phyloP scores from a whole-genome alignment of 106 monocot species.

The Dendrobium chrysotoxum region DNA sequence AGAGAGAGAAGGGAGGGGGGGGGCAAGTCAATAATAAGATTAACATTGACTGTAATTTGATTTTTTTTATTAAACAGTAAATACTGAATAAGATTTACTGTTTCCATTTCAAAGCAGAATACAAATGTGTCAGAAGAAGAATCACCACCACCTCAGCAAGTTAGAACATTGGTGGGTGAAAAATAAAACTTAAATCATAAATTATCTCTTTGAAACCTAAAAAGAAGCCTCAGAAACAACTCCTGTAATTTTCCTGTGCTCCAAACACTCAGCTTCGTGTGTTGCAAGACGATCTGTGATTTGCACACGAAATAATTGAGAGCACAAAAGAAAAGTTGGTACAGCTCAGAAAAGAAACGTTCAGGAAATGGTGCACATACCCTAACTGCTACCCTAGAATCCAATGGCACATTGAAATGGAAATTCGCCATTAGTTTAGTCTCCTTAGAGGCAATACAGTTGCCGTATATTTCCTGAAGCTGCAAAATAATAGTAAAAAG shows the following conservation, averaged over 20 bases:
- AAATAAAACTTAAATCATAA: neutral
- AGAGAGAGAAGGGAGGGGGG: neutral
- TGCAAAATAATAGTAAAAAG: constrained; percentile 17
- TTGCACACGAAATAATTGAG: neutral
- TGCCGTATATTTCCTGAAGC: constrained; percentile 91
- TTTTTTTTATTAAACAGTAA: neutral
- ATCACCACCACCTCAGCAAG: neutral
- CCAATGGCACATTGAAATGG: neutral
- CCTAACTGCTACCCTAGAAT: neutral
- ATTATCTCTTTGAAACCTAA: neutral
- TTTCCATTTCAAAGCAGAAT: neutral
- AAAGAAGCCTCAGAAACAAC: neutral
- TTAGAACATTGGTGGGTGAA: neutral
- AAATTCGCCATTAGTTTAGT: constrained; percentile 24
- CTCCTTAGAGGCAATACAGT: constrained; percentile 79
- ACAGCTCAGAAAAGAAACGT: neutral
- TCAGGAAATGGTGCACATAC: neutral
- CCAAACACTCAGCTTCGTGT: neutral
- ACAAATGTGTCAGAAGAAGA: neutral
- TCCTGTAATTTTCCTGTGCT: neutral
- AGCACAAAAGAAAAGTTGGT: neutral
- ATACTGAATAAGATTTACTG: neutral
- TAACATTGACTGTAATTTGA: neutral
- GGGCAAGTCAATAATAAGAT: neutral
- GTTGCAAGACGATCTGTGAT: neutral